phyloP scores from a whole-genome alignment of 2,329 filamentous ascomycete species.

The Magnaporthiopsis rhizophila region DNA sequence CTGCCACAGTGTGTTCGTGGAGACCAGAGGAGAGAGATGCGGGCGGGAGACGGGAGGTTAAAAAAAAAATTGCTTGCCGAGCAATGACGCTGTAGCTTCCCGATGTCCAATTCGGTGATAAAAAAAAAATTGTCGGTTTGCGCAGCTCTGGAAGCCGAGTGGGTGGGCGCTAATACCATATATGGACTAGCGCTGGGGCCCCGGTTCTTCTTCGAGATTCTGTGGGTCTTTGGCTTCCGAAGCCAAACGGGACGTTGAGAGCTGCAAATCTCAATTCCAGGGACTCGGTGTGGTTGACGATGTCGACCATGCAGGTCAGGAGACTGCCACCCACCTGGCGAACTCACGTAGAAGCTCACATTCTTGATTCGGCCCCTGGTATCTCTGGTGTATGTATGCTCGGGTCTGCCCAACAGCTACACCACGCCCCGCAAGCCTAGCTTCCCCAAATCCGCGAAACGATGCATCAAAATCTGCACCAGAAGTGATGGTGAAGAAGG shows the following conservation, averaged over 20 bases:
- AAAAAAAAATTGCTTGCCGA: not conserved
- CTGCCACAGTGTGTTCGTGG: not conserved
- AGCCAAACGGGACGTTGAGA: not conserved
- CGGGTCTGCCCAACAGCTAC: too few relatives aligned
- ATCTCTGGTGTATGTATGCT: too few relatives aligned
- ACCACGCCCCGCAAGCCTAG: too few relatives aligned
- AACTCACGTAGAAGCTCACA: too few relatives aligned
- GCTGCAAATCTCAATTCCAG: not conserved
- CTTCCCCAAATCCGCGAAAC: too few relatives aligned
- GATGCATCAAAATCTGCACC: too few relatives aligned
- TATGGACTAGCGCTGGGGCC: conserved; percentile 7
- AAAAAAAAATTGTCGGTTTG: conserved; percentile 11
- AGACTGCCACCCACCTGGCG: too few relatives aligned
- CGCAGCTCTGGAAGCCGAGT: conserved; percentile 1
- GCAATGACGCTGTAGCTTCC: conserved; percentile 10
- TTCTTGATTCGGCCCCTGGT: too few relatives aligned
- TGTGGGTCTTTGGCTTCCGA: conserved; percentile 8
- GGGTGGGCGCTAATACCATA: not conserved
- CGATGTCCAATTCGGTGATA: conserved; percentile 3
- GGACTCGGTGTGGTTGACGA: not conserved
- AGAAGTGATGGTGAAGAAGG: too few relatives aligned
- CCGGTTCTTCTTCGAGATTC: conserved; percentile 15
- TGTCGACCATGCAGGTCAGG: not conserved
- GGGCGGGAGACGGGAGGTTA: not conserved
- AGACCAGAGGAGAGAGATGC: not conserved